Evolutionary conservation across 1,284 basidiomycete species (phyloP).

Genomic region (Heterobasidion annosum): DNA sequence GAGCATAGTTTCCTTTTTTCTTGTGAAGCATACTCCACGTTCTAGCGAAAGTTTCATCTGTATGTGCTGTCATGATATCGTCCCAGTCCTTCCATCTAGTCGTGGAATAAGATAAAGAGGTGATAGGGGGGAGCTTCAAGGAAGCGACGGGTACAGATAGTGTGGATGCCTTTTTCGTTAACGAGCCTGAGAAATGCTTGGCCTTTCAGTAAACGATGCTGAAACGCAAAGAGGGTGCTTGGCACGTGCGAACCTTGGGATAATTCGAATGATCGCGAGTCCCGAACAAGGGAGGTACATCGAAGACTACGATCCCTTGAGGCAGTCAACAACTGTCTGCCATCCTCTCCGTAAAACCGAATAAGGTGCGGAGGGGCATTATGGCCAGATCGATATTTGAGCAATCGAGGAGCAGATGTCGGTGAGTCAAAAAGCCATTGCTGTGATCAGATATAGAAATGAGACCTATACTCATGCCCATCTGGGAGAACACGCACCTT

Average conservation of each 20-base stretch:
- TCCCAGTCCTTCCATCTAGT: slow-evolving; percentile 95
- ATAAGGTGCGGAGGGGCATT: slow-evolving; percentile 87
- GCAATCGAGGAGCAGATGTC: slow-evolving; percentile 73
- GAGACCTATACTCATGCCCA: neutral
- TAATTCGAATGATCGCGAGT: slow-evolving; percentile 89
- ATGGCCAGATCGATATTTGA: slow-evolving; percentile 92
- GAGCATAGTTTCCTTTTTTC: slow-evolving; percentile 67
- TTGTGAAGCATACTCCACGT: slow-evolving; percentile 87
- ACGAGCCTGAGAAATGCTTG: slow-evolving; percentile 44
- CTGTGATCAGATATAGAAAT: slow-evolving; percentile 28
- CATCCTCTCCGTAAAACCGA: slow-evolving; percentile 93
- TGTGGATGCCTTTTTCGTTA: slow-evolving; percentile 78
- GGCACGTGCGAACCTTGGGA: slow-evolving; percentile 65
- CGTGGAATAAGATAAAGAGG: slow-evolving; percentile 71
- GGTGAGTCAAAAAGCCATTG: slow-evolving; percentile 98
- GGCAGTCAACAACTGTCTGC: slow-evolving; percentile 88
- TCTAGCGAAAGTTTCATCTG: slow-evolving; percentile 71
- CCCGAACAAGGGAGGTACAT: slow-evolving; percentile 87
- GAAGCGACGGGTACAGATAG: slow-evolving; percentile 74
- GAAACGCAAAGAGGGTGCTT: neutral
- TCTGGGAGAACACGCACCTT: slow-evolving; percentile 48
- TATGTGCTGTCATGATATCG: slow-evolving; percentile 87
- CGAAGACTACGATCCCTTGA: slow-evolving; percentile 83
- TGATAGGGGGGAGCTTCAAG: slow-evolving; percentile 77
- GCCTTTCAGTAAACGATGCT: slow-evolving; percentile 1